These are phyloP conservation scores for Magnusiomyces ingens DNA, from an alignment of 1,139 yeast genomes.

Conservation along the genomic window DNA sequence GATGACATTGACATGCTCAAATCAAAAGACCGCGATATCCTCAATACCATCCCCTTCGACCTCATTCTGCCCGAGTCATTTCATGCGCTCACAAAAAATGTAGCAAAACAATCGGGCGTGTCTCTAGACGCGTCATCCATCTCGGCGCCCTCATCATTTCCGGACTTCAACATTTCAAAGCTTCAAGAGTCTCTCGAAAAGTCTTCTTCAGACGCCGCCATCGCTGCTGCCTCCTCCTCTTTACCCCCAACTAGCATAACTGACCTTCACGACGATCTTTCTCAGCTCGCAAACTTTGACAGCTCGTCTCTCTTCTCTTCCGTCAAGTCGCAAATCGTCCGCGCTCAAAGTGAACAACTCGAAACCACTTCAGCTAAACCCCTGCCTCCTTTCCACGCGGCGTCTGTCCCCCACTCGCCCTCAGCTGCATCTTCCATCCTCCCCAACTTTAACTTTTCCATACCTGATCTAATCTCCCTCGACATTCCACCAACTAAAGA, in stretches of 20 bases:
- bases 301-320: not conserved
- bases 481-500: no score
- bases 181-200: no score
- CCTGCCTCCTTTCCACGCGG: slow-evolving; percentile 1
- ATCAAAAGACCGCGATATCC: not conserved
- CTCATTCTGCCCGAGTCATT: not conserved
- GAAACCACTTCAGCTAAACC: slow-evolving; percentile 8
- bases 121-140: no score
- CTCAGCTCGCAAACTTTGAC: not conserved
- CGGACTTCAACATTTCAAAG: no score
- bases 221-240: not conserved
- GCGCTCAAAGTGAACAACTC: slow-evolving; percentile 12
- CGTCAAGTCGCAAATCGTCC: not conserved
- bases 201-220: not conserved
- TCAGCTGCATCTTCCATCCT: not conserved
- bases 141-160: no score
- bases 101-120: no score
- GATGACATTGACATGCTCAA: not conserved
- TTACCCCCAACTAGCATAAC: not conserved
- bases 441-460: not conserved
- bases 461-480: no score
- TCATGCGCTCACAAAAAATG: not conserved
- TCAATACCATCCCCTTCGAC: slow-evolving; percentile 1
- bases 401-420: slow-evolving; percentile 13
- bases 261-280: not conserved